Conservation (phyloP, 345 rosid species). For the Gossypium ekmanianum region DNA sequence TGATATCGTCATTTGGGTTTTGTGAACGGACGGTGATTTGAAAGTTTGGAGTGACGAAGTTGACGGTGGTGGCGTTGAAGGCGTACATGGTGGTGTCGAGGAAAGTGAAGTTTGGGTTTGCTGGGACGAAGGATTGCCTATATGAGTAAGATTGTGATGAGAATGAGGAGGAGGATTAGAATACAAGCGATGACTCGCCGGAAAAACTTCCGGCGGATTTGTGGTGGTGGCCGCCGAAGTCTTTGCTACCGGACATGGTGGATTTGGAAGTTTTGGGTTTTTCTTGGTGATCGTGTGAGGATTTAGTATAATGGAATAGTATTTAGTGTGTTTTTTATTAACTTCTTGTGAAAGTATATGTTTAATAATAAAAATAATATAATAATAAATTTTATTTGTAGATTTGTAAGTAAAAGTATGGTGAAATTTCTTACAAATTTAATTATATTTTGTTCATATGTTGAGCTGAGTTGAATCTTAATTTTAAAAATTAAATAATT, state of each 20-base stretch:
- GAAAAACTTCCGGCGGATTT: constrained; percentile 20
- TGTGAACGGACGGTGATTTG: constrained; percentile 73
- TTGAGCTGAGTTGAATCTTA: too few species aligned
- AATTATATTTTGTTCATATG: too few species aligned
- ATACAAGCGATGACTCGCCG: constrained; percentile 38
- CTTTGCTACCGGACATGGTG: not conserved
- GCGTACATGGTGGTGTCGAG: constrained; percentile 81
- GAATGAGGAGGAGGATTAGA: constrained; percentile 43
- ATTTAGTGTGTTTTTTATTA: too few species aligned
- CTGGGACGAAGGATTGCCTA: constrained; percentile 89
- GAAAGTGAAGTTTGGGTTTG: constrained; percentile 72
- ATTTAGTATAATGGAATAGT: too few species aligned
- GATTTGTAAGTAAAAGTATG: too few species aligned
- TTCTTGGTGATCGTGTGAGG: too few species aligned
- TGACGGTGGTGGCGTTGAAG: constrained; percentile 72
- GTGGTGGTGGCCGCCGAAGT: constrained; percentile 35
- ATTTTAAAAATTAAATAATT: too few species aligned
- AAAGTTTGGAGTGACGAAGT: constrained; percentile 62
- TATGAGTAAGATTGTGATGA: constrained; percentile 52
- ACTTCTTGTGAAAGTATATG: too few species aligned
- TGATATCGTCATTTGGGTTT: constrained; percentile 72
- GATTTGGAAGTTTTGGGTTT: too few species aligned
- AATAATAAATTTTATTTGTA: too few species aligned
- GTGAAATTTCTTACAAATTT: too few species aligned
- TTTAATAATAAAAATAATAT: too few species aligned